Conservation (phyloP, 2,329 filamentous ascomycete genomes). For the Ophiocordyceps camponoti-saundersi region DNA sequence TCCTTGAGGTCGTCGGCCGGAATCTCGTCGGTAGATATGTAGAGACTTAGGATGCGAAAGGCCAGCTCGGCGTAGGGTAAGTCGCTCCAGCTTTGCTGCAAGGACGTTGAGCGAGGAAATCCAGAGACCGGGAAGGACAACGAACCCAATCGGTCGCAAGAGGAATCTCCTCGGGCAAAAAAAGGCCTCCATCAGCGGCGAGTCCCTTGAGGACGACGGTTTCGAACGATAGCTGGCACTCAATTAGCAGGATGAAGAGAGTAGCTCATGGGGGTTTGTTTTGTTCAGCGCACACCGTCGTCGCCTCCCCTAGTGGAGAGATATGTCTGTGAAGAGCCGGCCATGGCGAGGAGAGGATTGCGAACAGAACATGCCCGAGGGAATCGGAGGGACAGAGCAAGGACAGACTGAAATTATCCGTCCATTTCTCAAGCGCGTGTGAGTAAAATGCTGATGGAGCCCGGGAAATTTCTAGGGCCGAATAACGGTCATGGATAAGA, state of each 20-base stretch:
- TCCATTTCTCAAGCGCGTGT: neutral
- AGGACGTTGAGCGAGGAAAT: neutral
- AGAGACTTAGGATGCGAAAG: constrained; percentile 70
- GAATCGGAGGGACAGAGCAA: neutral
- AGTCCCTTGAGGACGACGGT: constrained; percentile 81
- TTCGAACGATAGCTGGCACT: constrained; percentile 63
- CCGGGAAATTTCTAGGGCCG: neutral
- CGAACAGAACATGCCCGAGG: no score
- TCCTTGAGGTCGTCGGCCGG: constrained; percentile 61
- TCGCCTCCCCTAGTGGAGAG: constrained; percentile 34
- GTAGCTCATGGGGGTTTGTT: neutral
- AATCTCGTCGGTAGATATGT: constrained; percentile 73
- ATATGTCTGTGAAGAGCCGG: constrained; percentile 28
- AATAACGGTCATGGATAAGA: neutral
- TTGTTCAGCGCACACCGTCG: constrained; percentile 21
- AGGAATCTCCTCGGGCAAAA: constrained; percentile 74
- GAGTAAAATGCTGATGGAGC: neutral
- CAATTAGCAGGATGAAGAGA: neutral
- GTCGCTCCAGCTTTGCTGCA: constrained; percentile 46
- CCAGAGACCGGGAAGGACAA: neutral
- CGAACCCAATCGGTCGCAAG: constrained; percentile 5
- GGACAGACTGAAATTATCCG: neutral
- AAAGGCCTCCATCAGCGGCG: constrained; percentile 72
- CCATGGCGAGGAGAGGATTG: neutral
- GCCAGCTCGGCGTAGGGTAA: constrained; percentile 69